Percentiles rank a stretch among this genome's conserved stretches.
Evolutionary conservation across 371 early-diverging fungal species (phyloP).

Genomic region (Lichtheimia ramosa): DNA sequence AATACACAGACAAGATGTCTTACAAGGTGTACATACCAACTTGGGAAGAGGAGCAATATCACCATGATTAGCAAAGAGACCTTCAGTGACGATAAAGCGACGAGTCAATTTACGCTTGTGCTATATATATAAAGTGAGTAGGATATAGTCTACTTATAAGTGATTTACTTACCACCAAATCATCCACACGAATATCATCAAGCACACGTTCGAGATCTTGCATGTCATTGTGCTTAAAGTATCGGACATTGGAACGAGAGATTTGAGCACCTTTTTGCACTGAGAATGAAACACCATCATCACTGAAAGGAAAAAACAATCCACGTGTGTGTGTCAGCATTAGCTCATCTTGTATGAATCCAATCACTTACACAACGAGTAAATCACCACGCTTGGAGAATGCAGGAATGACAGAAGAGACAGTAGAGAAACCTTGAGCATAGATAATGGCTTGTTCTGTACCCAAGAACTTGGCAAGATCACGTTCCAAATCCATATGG

Average conservation of each 20-base stretch:
- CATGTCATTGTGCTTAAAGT: conserved; percentile 95
- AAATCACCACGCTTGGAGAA: conserved; percentile 98
- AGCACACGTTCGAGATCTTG: conserved; percentile 90
- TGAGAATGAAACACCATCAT: conserved; percentile 87
- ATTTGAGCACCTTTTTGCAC: conserved; percentile 92
- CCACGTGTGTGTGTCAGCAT: neutral
- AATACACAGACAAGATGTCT: too few relatives aligned
- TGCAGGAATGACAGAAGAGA: conserved; percentile 95
- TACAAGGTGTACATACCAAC: conserved; percentile 47
- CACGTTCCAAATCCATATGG: conserved; percentile 95
- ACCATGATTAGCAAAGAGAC: conserved; percentile 93
- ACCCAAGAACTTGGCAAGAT: conserved; percentile 88
- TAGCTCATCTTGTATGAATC: too few relatives aligned
- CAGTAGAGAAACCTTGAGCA: conserved; percentile 95
- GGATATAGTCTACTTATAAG: neutral
- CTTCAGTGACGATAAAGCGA: conserved; percentile 96
- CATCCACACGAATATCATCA: conserved; percentile 69
- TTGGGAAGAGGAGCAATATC: conserved; percentile 87
- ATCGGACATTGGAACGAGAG: conserved; percentile 85
- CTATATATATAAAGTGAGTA: conserved; percentile 14
- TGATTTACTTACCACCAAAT: conserved; percentile 9
- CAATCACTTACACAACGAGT: conserved; percentile 74
- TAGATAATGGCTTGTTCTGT: conserved; percentile 95
- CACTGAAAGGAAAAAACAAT: conserved; percentile 44
- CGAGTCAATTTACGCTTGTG: conserved; percentile 83